Base-by-base conservation (phyloP, 805 yeast species). In the Candida ipomoeae region DNA sequence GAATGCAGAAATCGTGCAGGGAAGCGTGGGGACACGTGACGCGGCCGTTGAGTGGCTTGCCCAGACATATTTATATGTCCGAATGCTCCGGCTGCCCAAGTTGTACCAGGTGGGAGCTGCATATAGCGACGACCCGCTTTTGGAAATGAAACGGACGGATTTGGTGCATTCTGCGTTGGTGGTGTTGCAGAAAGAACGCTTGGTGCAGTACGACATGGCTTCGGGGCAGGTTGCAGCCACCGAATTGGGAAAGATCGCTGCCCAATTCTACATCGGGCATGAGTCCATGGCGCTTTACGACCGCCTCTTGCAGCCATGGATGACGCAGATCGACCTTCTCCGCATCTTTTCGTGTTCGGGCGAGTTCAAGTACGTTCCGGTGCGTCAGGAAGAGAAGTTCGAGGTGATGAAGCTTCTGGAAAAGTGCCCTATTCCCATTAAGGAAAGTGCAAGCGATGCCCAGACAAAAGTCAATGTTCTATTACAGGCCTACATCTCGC, bases 1-100 rank as follows among this genome's bases (percentile, higher is more conserved):
- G 40, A 92, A 92, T 68, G 97, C 98, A 0, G 98, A 92, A 62
- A 73, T 92, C 42, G 95, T 83, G 3, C 63, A 81, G 3, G 96
- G 96, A 0, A 74, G 83, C 1, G 78, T 92, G 1, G 70, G 68
- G 36, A 67, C 75, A 1, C 64, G 85, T 32, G 74, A 76, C 0
- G 92, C 87, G 36, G 96, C 87, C n/a, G 74, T 84, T 3, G 71
- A 75, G 5, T 92, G 98, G 98, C 65, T 92, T 20, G 82, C 85
- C 0, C 80, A 80, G 55, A 84, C 96, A 0, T 92, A 90, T 62
- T 71, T 91, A 44, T 87, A 77, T 63, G 83, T 89, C 4, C 73
- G 98, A 47, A 87, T 90, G 95, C 63, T 81, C 21, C 72, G 75
- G 32, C 79, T 89, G 0, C 96, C 97, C 0, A 78, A 69, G 0